Percentiles rank a stretch among this genome's conserved stretches.
These are phyloP conservation scores for Plantago major DNA, from an alignment of 257 asterid species.

Conservation along the genomic window DNA sequence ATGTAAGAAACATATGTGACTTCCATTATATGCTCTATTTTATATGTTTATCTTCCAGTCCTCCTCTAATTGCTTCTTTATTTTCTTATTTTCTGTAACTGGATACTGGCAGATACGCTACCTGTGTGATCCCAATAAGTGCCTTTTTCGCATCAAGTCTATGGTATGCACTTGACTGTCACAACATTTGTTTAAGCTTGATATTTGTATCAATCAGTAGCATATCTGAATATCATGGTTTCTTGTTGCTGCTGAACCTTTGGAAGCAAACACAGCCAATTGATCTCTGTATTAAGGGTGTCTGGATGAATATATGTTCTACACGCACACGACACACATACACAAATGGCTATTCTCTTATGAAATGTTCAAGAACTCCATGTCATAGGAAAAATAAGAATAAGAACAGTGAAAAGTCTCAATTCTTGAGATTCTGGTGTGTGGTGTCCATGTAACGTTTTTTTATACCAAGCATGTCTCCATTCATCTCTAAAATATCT, in stretches of 20 bases:
- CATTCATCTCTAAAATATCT: background rate
- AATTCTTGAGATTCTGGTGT: slow-evolving; percentile 9
- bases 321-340: too few relatives aligned
- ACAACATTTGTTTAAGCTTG: too few relatives aligned
- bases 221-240: too few relatives aligned
- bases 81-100: slow-evolving; percentile 4
- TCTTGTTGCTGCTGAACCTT: too few relatives aligned
- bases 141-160: slow-evolving; percentile 85
- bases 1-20: slow-evolving; percentile 43
- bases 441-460: slow-evolving; percentile 4
- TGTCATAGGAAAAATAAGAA: background rate
- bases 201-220: too few relatives aligned
- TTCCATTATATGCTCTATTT: slow-evolving; percentile 7
- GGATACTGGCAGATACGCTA: slow-evolving; percentile 49
- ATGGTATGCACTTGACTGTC: slow-evolving; percentile 41
- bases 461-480: background rate
- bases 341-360: background rate
- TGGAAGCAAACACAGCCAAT: too few relatives aligned
- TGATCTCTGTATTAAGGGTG: too few relatives aligned
- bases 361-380: background rate
- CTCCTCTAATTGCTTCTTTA: background rate
- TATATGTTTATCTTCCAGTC: slow-evolving; percentile 6
- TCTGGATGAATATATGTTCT: too few relatives aligned
- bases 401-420: background rate
- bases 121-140: slow-evolving; percentile 74